Conservation (phyloP, 78 protist genomes). For the Dictyostelium discoideum region DNA sequence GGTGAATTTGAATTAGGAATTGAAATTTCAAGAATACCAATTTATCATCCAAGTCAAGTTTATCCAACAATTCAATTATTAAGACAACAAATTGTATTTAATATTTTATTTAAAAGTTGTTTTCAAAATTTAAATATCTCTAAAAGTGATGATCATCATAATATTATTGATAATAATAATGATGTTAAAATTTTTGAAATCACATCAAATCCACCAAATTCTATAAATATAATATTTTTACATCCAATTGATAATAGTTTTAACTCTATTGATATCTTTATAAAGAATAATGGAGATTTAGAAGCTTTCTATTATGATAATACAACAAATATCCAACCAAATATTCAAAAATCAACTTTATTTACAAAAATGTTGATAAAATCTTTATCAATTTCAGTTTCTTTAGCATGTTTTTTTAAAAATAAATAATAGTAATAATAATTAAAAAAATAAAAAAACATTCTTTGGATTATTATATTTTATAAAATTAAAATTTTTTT, state of each 20-base stretch:
- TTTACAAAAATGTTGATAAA: not conserved
- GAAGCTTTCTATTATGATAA: conserved; percentile 6
- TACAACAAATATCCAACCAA: not conserved
- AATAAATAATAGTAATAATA: not conserved
- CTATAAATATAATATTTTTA: conserved; percentile 36
- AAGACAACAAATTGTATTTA: conserved; percentile 37
- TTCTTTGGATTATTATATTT: no score
- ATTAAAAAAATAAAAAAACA: no score
- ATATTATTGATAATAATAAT: no score
- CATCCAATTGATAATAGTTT: conserved; percentile 15
- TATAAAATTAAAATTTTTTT: no score
- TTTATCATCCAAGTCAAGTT: conserved; percentile 28
- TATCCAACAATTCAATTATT: conserved; percentile 30
- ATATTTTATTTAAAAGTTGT: conserved; percentile 47
- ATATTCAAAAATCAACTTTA: conserved; percentile 6
- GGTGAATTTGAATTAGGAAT: conserved; percentile 26
- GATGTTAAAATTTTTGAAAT: conserved; percentile 43
- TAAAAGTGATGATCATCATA: no score
- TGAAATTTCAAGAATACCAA: conserved; percentile 30
- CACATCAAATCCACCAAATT: conserved; percentile 13
- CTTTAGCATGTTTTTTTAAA: not conserved
- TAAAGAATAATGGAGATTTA: conserved; percentile 6
- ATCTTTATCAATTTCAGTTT: conserved; percentile 39
- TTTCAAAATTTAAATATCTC: not conserved
- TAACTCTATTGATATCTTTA: conserved; percentile 22